Percentiles rank a stretch among this genome's conserved stretches.
Conservation (phyloP, 192 early-diverging fungal species). For the Podila clonocystis region DNA sequence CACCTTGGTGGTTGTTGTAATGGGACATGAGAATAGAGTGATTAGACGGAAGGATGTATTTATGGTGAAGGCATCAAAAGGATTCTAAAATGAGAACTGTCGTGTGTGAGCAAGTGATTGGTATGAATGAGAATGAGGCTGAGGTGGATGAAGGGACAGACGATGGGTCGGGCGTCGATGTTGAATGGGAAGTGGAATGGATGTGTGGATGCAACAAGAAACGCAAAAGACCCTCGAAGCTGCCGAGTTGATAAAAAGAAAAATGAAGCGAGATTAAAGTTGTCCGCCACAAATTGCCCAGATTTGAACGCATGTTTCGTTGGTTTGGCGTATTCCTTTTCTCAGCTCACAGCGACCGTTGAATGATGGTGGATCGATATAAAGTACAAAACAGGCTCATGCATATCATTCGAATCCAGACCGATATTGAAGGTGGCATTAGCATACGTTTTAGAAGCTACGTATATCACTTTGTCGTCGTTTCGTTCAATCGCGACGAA, state of each 20-base stretch:
- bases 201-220: neutral
- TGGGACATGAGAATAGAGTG: neutral
- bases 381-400: neutral
- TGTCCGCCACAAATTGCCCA: neutral
- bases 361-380: neutral
- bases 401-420: neutral
- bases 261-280: neutral
- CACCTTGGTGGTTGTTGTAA: constrained; percentile 1
- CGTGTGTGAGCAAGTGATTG: neutral
- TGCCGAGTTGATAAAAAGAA: neutral
- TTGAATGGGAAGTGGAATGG: neutral
- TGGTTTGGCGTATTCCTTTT: too few relatives aligned
- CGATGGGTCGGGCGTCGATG: neutral
- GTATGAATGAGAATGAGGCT: neutral
- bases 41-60: too few relatives aligned
- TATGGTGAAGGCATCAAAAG: too few relatives aligned
- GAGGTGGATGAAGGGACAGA: neutral
- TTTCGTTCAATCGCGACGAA: neutral
- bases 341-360: neutral
- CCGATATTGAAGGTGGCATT: neutral
- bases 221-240: neutral
- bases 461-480: neutral
- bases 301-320: too few relatives aligned
- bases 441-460: neutral
- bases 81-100: too few relatives aligned